phyloP scores from a whole-genome alignment of 257 asterid genomes.

The Solanum dulcamara region DNA sequence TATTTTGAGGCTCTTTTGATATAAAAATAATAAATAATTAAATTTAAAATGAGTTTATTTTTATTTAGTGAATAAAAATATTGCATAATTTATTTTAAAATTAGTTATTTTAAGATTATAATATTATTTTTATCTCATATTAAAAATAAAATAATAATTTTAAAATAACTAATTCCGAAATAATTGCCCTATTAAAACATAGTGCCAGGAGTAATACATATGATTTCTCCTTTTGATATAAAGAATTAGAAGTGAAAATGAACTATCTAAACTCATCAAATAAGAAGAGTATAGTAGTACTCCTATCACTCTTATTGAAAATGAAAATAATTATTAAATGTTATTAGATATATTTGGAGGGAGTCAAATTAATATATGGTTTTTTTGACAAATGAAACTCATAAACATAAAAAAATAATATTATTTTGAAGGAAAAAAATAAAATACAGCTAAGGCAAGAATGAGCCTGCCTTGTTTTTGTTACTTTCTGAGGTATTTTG shows the following conservation, averaged over 20 bases:
- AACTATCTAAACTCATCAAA: not conserved
- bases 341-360: not conserved
- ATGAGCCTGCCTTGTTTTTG: conserved; percentile 9
- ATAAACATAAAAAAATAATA: not conserved
- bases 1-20: accelerated
- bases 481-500: conserved; percentile 15
- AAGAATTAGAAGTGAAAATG: not conserved
- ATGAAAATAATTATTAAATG: not conserved
- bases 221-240: not conserved
- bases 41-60: too few relatives aligned
- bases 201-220: not conserved
- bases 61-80: not conserved
- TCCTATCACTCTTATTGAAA: not conserved
- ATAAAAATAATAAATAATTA: accelerated
- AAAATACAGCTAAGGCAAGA: conserved; percentile 9
- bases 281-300: not conserved
- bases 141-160: not conserved
- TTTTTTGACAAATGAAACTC: not conserved
- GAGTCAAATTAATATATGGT: not conserved
- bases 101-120: not conserved
- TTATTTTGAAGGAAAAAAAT: too few relatives aligned
- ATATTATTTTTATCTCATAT: not conserved
- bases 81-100: accelerated
- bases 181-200: accelerated
- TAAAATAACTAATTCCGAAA: not conserved